A percentile compares a stretch with the other conserved stretches of the same genome.
Conservation (phyloP, 257 asterid species). For the Nicotiana noctiflora region DNA sequence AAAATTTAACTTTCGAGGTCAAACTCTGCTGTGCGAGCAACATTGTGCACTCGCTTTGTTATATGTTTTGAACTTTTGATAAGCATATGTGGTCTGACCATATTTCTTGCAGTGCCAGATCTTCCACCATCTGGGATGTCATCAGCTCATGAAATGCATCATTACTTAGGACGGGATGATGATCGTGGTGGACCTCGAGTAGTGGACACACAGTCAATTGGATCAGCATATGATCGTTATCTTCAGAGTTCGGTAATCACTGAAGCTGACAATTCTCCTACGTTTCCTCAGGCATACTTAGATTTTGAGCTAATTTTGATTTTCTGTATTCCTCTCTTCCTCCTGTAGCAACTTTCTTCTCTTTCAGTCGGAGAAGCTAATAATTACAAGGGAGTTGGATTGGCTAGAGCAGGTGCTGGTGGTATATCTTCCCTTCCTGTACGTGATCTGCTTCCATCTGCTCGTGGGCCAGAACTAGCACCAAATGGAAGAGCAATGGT, state of each 20-base stretch:
- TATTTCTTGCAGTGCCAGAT: constrained; percentile 17
- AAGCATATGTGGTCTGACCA: background rate
- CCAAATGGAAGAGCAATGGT: constrained; percentile 31
- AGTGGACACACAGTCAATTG: constrained; percentile 34
- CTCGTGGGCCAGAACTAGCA: constrained; percentile 28
- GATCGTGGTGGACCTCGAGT: constrained; percentile 26
- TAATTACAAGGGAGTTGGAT: constrained; percentile 25
- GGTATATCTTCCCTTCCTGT: constrained; percentile 22
- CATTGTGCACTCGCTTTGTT: background rate
- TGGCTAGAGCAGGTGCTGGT: constrained; percentile 26
- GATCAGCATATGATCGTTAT: constrained; percentile 53
- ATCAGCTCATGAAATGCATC: constrained; percentile 24
- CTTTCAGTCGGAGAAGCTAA: constrained; percentile 32
- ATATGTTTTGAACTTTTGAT: background rate
- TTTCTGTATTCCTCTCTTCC: background rate
- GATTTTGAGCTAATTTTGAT: constrained; percentile 8
- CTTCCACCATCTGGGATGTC: constrained; percentile 22
- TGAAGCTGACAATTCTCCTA: background rate
- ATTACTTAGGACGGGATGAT: constrained; percentile 26
- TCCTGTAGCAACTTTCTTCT: constrained; percentile 32
- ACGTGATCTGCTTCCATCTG: constrained; percentile 23
- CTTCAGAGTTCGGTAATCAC: constrained; percentile 42
- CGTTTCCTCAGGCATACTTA: constrained; percentile 5
- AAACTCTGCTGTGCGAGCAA: background rate
- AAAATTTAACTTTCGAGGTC: background rate